phyloP scores from a whole-genome alignment of 2,329 filamentous ascomycete genomes.

The Chrysoporthe cubensis region DNA sequence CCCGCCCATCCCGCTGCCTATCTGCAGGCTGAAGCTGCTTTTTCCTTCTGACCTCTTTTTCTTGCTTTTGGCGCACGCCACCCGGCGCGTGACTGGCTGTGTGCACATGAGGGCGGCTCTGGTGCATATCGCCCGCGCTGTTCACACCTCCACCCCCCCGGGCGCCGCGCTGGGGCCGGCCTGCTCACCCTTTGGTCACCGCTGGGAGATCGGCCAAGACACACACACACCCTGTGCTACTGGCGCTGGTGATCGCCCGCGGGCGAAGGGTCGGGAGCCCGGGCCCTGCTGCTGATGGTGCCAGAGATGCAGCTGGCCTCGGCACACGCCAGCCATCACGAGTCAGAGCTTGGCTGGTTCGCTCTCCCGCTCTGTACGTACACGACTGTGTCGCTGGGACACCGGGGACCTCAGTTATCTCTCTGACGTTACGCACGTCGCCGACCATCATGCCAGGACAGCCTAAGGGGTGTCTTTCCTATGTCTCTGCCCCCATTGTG shows the following conservation, averaged over 20 bases:
- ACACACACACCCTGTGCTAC: not conserved
- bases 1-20: not conserved
- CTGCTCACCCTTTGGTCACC: not conserved
- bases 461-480: constrained; percentile 3
- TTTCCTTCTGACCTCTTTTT: constrained; percentile 1
- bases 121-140: constrained; percentile 3
- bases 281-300: too few relatives aligned
- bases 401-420: not conserved
- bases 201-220: constrained; percentile 1
- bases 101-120: constrained; percentile 5
- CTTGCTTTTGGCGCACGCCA: constrained; percentile 9
- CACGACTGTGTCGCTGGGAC: not conserved
- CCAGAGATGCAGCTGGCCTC: too few relatives aligned
- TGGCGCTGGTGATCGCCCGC: not conserved
- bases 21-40: constrained; percentile 14
- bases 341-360: not conserved
- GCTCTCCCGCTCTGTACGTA: not conserved
- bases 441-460: constrained; percentile 8
- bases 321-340: not conserved
- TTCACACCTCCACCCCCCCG: not conserved
- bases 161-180: not conserved
- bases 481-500: constrained; percentile 15
- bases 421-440: constrained; percentile 9
- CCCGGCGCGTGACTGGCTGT: constrained; percentile 5
- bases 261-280: not conserved